A percentile compares a stretch with the other conserved stretches of the same genome.
phyloP scores from a whole-genome alignment of 2,329 filamentous ascomycete species.

The Apiospora malaysiana region DNA sequence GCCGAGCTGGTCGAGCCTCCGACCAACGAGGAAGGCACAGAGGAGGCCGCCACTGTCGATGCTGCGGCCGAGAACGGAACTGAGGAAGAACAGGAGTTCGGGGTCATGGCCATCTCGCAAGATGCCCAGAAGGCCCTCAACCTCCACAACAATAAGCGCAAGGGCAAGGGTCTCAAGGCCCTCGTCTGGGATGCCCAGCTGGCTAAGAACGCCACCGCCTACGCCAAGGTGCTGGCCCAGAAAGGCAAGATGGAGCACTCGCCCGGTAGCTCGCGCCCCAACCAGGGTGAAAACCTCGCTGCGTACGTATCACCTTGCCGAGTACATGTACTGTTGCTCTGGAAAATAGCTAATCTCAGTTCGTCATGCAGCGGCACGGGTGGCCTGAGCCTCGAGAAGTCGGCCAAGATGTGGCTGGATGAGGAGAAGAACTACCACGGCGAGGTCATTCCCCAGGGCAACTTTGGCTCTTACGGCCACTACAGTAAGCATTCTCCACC shows the following conservation, averaged over 20 bases:
- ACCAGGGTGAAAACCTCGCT: conserved; percentile 44
- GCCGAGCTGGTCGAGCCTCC: background rate
- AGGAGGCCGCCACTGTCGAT: background rate
- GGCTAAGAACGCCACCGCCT: conserved; percentile 35
- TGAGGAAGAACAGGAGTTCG: background rate
- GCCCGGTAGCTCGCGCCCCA: conserved; percentile 33
- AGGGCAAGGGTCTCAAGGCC: conserved; percentile 32
- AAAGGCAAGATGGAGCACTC: conserved; percentile 39
- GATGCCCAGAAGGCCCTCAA: conserved; percentile 35
- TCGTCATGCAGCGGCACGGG: background rate
- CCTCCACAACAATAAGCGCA: conserved; percentile 37
- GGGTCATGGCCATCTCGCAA: background rate
- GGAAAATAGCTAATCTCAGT: background rate
- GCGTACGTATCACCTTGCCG: conserved; percentile 27
- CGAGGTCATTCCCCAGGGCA: conserved; percentile 41
- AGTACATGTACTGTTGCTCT: background rate
- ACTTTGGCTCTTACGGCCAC: conserved; percentile 42
- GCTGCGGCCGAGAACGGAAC: background rate
- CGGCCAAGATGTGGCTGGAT: conserved; percentile 40
- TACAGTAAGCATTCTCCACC: conserved; percentile 37
- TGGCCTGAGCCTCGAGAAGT: conserved; percentile 32
- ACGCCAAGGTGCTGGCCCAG: conserved; percentile 38
- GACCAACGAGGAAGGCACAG: background rate
- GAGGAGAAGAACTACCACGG: conserved; percentile 42
- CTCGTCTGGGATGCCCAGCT: conserved; percentile 39